These are phyloP conservation scores for Chaetomiaceae sp. DNA, from an alignment of 2,329 filamentous ascomycete species.

Conservation along the genomic window DNA sequence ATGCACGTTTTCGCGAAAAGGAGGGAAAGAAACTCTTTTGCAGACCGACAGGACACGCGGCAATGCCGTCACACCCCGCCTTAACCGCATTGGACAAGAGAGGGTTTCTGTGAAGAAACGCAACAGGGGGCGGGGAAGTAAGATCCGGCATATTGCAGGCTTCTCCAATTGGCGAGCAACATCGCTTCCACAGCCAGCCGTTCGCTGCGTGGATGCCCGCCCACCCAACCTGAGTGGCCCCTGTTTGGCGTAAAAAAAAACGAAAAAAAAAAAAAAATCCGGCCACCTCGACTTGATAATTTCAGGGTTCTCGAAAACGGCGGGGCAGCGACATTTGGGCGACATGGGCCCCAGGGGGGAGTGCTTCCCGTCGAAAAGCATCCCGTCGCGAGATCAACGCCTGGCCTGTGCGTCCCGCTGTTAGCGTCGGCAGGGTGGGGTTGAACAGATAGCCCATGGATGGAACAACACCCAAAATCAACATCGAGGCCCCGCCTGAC, in stretches of 20 bases:
- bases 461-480: neutral
- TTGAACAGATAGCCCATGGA: neutral
- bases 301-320: neutral
- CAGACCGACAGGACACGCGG: neutral
- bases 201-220: no score
- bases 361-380: neutral
- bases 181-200: neutral
- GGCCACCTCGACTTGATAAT: neutral
- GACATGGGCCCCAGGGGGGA: neutral
- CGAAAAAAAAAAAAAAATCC: no score
- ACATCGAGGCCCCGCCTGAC: neutral
- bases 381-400: constrained; percentile 15
- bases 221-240: no score
- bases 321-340: no score
- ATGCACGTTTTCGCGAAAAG: no score
- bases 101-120: neutral
- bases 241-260: no score
- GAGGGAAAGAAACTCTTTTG: neutral
- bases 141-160: constrained; percentile 6
- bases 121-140: constrained; percentile 21
- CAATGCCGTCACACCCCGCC: neutral
- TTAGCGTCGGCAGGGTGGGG: constrained; percentile 9
- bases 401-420: constrained; percentile 24
- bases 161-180: constrained; percentile 12
- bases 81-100: neutral